Evolutionary conservation across 1,139 yeast genomes (phyloP), one percentile per base, ranked within the genome.

Genomic region (Yamadazyma membranifaciens): DNA sequence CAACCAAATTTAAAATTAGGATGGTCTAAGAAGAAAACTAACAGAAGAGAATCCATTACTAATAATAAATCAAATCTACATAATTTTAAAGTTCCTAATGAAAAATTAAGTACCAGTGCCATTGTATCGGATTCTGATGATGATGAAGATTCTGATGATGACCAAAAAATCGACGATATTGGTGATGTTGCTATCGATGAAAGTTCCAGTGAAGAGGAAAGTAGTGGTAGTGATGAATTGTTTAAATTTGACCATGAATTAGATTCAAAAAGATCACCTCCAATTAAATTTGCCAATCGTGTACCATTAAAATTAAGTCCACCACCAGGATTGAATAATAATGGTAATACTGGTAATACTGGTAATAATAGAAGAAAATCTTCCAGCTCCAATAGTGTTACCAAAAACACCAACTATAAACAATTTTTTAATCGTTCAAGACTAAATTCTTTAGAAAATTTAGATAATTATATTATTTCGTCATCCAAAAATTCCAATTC

Each of bases 1-100:
- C 76, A 65, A 41, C 57, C 69, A 24, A 68, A 67, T 42, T 50
- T 65, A 44, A 69, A 69, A 47, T 56, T 69, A 36, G 76, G 75
- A 26, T 70, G 75, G 76, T 57, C 78, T 54, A 65, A 73, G 60
- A 60, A 70, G 51, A 55, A 60, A 46, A 28, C 25, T 9, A 45
- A 38, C 12, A 56, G 82, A 53, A 64, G 87, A 46, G 83, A 79
- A 50, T 74, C 82, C 20, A 81, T 81, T 39, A 76, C 84, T 20
- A 72, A 67, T 49, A 60, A 67, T 28, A 59, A 59, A 34, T 60
- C 67, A 20, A 78, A 75, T 48, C 57, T 71, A 33, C 81, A 77
- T 55, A 69, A 67, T 48, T 51, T 72, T 20, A 68, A 63, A 44
- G 55, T 78, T 6, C 83, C 83, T 42, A 55, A 50, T 38, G 76